phyloP scores from a whole-genome alignment of 2,329 filamentous ascomycete species.

The Rhytidhysteron rufulum region DNA sequence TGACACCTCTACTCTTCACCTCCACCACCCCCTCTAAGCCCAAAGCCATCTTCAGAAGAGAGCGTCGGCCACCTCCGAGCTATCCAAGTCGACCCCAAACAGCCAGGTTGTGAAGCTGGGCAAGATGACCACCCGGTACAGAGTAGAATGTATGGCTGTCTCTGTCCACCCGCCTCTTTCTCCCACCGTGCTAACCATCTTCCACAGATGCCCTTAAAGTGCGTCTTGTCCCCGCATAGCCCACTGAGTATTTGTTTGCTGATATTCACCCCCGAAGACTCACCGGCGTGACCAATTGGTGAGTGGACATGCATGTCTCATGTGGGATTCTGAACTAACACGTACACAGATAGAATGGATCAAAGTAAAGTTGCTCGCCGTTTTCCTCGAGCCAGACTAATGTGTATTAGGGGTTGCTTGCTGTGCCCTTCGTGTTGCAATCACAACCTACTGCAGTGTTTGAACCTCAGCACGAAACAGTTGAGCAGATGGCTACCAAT shows the following conservation, averaged over 20 bases:
- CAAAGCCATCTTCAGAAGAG: too few relatives aligned
- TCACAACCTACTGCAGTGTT: constrained; percentile 90
- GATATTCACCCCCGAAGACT: constrained; percentile 55
- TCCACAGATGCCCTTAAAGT: constrained; percentile 63
- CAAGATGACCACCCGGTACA: constrained; percentile 40
- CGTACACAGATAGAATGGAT: constrained; percentile 73
- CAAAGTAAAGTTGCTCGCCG: constrained; percentile 54
- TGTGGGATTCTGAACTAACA: constrained; percentile 12
- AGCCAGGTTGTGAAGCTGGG: too few relatives aligned
- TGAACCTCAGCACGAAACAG: constrained; percentile 61
- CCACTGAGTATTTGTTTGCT: constrained; percentile 11
- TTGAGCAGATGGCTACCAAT: constrained; percentile 70
- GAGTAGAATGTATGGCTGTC: constrained; percentile 36
- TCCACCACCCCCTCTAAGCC: too few relatives aligned
- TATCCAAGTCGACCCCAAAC: too few relatives aligned
- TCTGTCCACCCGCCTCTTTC: constrained; percentile 1
- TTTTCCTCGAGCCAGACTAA: neutral
- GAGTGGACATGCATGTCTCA: constrained; percentile 43
- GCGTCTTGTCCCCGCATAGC: constrained; percentile 20
- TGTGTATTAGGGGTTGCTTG: constrained; percentile 56
- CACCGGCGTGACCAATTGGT: constrained; percentile 89
- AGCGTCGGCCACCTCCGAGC: too few relatives aligned
- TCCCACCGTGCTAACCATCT: neutral
- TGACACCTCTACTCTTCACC: too few relatives aligned
- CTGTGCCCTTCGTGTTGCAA: constrained; percentile 93